Evolutionary conservation across 2,329 filamentous ascomycete genomes (phyloP).

Genomic region (Xylariaceae sp.): DNA sequence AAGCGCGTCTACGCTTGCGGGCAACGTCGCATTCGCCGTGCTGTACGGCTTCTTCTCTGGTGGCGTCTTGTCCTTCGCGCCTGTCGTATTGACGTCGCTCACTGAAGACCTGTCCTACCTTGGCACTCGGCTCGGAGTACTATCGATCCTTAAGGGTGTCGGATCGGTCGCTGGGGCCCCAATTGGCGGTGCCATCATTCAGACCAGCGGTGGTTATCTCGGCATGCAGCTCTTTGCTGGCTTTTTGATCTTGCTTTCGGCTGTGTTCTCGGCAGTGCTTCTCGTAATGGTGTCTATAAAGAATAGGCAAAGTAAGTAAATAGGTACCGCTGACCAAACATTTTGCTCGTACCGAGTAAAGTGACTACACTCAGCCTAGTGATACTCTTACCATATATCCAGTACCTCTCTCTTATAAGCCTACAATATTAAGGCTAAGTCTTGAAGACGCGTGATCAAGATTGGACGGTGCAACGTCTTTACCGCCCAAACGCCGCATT

Average conservation of each 20-base stretch:
- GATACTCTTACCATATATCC: too few relatives aligned
- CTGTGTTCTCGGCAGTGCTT: slow-evolving; percentile 23
- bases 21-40: slow-evolving; percentile 49
- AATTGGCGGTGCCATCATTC: slow-evolving; percentile 47
- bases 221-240: slow-evolving; percentile 40
- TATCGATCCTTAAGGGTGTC: slow-evolving; percentile 44
- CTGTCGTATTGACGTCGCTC: slow-evolving; percentile 49
- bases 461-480: too few relatives aligned
- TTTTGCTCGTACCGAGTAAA: too few relatives aligned
- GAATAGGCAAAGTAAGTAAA: slow-evolving; percentile 4
- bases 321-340: too few relatives aligned
- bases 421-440: too few relatives aligned
- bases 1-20: slow-evolving; percentile 43
- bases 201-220: slow-evolving; percentile 34
- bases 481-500: too few relatives aligned
- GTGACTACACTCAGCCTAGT: too few relatives aligned
- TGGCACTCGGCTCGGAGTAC: slow-evolving; percentile 54
- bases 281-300: slow-evolving; percentile 13
- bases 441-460: too few relatives aligned
- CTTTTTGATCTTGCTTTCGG: slow-evolving; percentile 34
- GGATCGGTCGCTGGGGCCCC: slow-evolving; percentile 46
- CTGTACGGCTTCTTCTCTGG: slow-evolving; percentile 56
- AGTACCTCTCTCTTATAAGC: too few relatives aligned
- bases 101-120: slow-evolving; percentile 47
- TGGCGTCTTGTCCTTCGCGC: slow-evolving; percentile 50